phyloP scores from a whole-genome alignment of 345 rosid species.

The Combretum micranthum region DNA sequence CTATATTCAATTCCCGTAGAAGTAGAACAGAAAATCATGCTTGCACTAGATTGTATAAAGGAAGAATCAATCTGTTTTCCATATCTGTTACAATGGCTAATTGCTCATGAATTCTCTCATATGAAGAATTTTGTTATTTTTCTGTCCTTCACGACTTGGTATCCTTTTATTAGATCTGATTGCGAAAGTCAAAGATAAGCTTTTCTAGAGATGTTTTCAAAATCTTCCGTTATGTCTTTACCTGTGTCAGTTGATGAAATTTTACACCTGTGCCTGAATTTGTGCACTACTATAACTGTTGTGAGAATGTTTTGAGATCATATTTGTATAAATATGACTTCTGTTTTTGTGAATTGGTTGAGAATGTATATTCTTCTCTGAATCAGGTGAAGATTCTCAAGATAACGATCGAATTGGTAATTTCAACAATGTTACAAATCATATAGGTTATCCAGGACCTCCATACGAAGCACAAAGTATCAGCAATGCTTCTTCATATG shows the following conservation, averaged over 20 bases:
- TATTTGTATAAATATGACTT: neutral
- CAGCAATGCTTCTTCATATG: slow-evolving; percentile 15
- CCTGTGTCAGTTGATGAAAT: too few species aligned
- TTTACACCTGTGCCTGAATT: too few species aligned
- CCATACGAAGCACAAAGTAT: slow-evolving; percentile 4
- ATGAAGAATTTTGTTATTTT: neutral
- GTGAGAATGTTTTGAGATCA: neutral
- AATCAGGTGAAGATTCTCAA: slow-evolving; percentile 63
- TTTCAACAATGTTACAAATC: slow-evolving; percentile 25
- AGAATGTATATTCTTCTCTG: neutral
- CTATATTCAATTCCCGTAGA: too few species aligned
- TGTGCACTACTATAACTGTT: neutral
- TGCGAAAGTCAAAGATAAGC: neutral
- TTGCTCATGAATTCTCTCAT: too few species aligned
- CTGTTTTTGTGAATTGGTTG: neutral
- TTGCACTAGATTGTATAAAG: too few species aligned
- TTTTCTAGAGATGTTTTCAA: neutral
- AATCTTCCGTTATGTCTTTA: neutral
- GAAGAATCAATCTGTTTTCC: too few species aligned
- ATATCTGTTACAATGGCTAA: too few species aligned
- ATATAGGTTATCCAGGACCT: slow-evolving; percentile 4
- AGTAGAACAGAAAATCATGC: too few species aligned
- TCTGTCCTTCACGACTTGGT: neutral
- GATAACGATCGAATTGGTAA: slow-evolving; percentile 33
- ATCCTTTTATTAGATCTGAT: neutral